Evolutionary conservation across 2,329 filamentous ascomycete species (phyloP).

Genomic region (Botrytis medusae): DNA sequence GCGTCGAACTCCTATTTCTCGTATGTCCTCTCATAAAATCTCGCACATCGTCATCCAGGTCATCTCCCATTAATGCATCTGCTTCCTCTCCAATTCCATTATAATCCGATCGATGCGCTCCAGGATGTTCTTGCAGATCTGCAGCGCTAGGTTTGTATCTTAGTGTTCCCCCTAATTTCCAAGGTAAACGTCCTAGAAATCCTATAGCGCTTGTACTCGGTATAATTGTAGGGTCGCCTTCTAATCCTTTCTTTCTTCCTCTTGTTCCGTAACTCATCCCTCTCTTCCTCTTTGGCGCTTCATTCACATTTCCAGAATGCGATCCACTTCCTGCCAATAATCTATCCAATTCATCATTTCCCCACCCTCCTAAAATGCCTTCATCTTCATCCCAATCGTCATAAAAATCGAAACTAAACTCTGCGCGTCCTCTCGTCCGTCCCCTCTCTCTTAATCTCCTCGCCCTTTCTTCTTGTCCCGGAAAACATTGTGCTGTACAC

Average conservation of each 20-base stretch:
- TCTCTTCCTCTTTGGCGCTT: slow-evolving; percentile 70
- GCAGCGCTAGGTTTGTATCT: slow-evolving; percentile 90
- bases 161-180: slow-evolving; percentile 77
- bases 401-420: slow-evolving; percentile 94
- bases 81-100: slow-evolving; percentile 53
- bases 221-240: slow-evolving; percentile 79
- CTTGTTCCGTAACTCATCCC: slow-evolving; percentile 89
- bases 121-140: slow-evolving; percentile 84
- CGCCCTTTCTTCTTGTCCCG: slow-evolving; percentile 71
- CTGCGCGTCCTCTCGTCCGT: slow-evolving; percentile 61
- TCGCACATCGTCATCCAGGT: slow-evolving; percentile 32
- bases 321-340: slow-evolving; percentile 69
- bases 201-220: slow-evolving; percentile 82
- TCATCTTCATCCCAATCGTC: slow-evolving; percentile 84
- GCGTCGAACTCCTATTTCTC: slow-evolving; percentile 69
- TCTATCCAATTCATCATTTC: slow-evolving; percentile 81
- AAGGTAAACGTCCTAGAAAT: slow-evolving; percentile 80
- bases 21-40: slow-evolving; percentile 35
- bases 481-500: slow-evolving; percentile 69
- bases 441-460: slow-evolving; percentile 67
- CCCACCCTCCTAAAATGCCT: slow-evolving; percentile 70
- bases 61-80: slow-evolving; percentile 65
- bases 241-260: slow-evolving; percentile 57
- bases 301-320: slow-evolving; percentile 46
- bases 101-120: slow-evolving; percentile 46